Conservation (phyloP, 805 yeast species). For the Metschnikowia cubensis region DNA sequence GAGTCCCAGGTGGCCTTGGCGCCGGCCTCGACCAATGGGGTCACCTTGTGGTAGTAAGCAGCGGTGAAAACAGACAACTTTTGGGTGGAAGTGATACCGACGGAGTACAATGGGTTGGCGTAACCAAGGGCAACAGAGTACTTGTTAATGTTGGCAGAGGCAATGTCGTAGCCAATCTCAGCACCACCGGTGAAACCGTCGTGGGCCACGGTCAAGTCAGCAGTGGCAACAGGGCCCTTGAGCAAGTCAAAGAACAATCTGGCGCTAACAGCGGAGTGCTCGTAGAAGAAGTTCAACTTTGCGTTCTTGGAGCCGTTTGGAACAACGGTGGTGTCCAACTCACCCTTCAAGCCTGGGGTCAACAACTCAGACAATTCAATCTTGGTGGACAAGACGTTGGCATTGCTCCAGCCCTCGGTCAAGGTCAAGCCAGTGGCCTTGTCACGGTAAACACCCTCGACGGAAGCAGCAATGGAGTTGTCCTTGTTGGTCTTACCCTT, state of each 20-base stretch:
- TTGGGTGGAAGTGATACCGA: conserved; percentile 79
- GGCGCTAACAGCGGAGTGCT: conserved; percentile 89
- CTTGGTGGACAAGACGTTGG: conserved; percentile 88
- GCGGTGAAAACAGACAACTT: conserved; percentile 89
- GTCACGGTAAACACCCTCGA: conserved; percentile 91
- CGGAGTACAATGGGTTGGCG: conserved; percentile 81
- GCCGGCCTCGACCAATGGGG: conserved; percentile 91
- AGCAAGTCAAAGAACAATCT: conserved; percentile 92
- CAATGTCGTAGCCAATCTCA: conserved; percentile 93
- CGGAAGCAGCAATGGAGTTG: conserved; percentile 78
- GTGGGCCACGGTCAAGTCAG: conserved; percentile 92
- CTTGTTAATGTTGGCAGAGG: conserved; percentile 87
- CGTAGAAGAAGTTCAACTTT: conserved; percentile 84
- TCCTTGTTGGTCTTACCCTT: conserved; percentile 85
- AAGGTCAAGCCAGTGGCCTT: conserved; percentile 87
- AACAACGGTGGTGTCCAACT: conserved; percentile 78
- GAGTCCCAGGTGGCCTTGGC: conserved; percentile 97
- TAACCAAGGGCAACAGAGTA: conserved; percentile 93
- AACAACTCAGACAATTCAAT: conserved; percentile 87
- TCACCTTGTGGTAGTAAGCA: conserved; percentile 94
- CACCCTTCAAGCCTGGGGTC: conserved; percentile 93
- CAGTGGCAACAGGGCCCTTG: conserved; percentile 93
- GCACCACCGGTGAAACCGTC: conserved; percentile 97
- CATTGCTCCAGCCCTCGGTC: conserved; percentile 97
- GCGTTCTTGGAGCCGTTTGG: conserved; percentile 86